Evolutionary conservation across 192 early-diverging fungal species (phyloP), one percentile per base, ranked within the genome.

Genomic region (Coemansia sp.): DNA sequence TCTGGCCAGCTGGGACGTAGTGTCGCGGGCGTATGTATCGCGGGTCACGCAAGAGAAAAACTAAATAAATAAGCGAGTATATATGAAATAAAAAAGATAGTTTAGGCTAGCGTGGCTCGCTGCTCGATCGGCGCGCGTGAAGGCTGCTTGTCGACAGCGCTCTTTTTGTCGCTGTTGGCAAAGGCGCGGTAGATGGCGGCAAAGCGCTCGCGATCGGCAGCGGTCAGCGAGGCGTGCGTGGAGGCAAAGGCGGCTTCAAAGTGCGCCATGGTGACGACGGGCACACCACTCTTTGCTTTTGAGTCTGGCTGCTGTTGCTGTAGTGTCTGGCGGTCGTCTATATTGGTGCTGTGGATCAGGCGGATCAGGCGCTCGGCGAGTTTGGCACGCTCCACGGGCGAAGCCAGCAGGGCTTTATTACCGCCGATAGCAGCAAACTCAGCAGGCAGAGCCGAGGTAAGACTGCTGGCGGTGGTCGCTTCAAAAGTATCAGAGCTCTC

Each of bases 1-100:
- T 83, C 89, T 95, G 87, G 91, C 93, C 37, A 87, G 91, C 56
- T 96, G 94, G 92, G 93, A 94, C 73, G 74, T 89, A 14, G 87
- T 93, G 12, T 91, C 93, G 32, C 86, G 88, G 37, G 78, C 90
- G 8, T 96, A 94, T 37, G 80, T 94, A 20, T 79, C 76, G 58
- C 84, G 91, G 39, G 83, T 93, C 22, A 92, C 94, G 73, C 74
- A 87, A 51, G 91, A 94, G 43, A 36, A 64, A n/a, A 14, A 65
- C 12, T 57, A 65, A 22, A 25, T 42, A 60, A 27, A 43, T 27
- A 60, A 20, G 29, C 19, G 17, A 17, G 2, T n/a, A 14, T 62
- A 62, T 31, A 36, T 15, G 12, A 25, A 62, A 58, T n/a, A 46
- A 49, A 53, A 17, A 56, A 15, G 14, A 60, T 22, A 60, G 11